phyloP scores from a whole-genome alignment of 2,329 filamentous ascomycete genomes.

The Beauveria pseudobassiana region DNA sequence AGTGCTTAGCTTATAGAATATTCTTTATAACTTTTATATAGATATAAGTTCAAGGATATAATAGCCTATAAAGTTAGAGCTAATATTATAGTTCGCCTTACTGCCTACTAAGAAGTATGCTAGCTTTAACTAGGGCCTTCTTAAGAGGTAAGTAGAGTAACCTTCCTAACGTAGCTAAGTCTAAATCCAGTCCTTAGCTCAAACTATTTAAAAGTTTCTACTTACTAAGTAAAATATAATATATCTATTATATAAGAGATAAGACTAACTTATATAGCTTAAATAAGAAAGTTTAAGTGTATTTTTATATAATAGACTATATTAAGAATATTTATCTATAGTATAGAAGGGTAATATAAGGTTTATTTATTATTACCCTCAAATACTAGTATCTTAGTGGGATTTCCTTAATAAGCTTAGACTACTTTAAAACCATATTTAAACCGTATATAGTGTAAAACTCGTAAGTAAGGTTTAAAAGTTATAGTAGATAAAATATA shows the following conservation, averaged over 20 bases:
- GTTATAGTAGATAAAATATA: no score
- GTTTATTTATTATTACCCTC: conserved; percentile 9
- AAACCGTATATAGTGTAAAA: conserved; percentile 3
- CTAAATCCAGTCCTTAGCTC: no score
- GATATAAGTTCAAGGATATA: not conserved
- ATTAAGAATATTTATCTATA: conserved; percentile 8
- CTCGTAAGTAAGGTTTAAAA: not conserved
- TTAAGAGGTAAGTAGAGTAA: no score
- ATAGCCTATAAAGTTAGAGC: not conserved
- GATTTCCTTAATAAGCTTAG: conserved; percentile 9
- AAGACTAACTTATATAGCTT: not conserved
- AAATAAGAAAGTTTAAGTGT: conserved; percentile 8
- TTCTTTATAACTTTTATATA: conserved; percentile 1
- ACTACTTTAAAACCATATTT: conserved; percentile 10
- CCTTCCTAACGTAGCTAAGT: no score
- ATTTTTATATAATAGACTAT: conserved; percentile 9
- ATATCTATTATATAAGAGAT: conserved; percentile 11
- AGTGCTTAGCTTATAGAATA: not conserved
- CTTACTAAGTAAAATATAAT: conserved; percentile 7
- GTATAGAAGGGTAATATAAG: not conserved
- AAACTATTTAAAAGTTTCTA: conserved; percentile 7
- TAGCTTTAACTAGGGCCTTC: not conserved
- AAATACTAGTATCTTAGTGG: conserved; percentile 7
- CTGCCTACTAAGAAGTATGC: conserved; percentile 8
- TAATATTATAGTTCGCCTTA: conserved; percentile 11